These are phyloP conservation scores for Lactarius hengduanensis DNA, from an alignment of 768 basidiomycete genomes.

Conservation along the genomic window DNA sequence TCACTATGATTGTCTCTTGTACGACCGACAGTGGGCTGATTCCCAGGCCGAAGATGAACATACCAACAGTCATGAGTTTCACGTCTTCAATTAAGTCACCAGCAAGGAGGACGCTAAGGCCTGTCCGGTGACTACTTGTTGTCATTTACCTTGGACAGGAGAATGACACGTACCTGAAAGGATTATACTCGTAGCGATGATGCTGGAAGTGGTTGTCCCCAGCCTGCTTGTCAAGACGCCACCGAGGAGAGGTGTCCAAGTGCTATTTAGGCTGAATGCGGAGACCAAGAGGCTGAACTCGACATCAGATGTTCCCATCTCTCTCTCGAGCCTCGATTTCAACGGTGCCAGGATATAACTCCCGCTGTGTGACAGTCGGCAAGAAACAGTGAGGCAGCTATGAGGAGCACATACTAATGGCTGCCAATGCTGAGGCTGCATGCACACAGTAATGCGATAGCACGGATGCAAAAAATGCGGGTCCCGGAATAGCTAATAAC, in stretches of 20 bases:
- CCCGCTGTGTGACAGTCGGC: constrained; percentile 43
- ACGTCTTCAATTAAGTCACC: constrained; percentile 62
- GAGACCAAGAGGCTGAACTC: constrained; percentile 78
- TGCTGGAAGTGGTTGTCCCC: constrained; percentile 69
- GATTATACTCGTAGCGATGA: constrained; percentile 73
- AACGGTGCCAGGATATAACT: constrained; percentile 76
- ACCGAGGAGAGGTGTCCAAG: constrained; percentile 76
- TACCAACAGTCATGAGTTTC: constrained; percentile 68
- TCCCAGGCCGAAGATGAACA: constrained; percentile 79
- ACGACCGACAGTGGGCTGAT: constrained; percentile 78
- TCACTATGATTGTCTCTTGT: constrained; percentile 82
- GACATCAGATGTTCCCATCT: constrained; percentile 72
- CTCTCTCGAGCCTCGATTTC: constrained; percentile 64
- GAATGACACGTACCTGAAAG: constrained; percentile 47
- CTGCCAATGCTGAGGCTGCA: constrained; percentile 74
- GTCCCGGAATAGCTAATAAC: background rate
- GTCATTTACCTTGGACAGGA: constrained; percentile 16
- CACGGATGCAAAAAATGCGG: constrained; percentile 49
- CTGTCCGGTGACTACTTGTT: constrained; percentile 35
- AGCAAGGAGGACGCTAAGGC: constrained; percentile 63
- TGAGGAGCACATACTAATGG: constrained; percentile 56
- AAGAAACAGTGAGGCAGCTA: constrained; percentile 8
- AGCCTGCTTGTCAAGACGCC: constrained; percentile 68
- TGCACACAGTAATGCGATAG: constrained; percentile 64
- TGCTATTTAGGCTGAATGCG: constrained; percentile 71